Evolutionary conservation across 225 moss, liverwort and hornwort species (phyloP).

Genomic region (Ulota crispa): DNA sequence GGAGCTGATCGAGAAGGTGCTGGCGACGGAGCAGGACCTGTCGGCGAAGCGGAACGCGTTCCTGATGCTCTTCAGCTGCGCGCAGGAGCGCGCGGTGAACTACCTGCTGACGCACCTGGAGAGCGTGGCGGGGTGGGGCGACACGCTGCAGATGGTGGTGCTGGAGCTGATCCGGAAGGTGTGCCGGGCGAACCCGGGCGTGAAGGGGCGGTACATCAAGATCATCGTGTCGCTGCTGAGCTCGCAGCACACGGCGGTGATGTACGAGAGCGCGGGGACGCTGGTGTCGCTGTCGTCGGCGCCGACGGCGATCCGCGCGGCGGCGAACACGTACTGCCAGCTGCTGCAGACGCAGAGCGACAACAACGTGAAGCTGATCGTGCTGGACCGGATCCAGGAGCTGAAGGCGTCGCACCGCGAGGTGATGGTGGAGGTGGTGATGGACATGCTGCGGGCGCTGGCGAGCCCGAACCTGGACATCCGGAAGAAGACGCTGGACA

Average conservation of each 20-base stretch:
- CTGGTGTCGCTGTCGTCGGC: constrained; percentile 94
- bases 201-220: constrained; percentile 96
- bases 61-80: constrained; percentile 90
- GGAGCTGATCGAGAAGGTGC: constrained; percentile 83
- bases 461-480: constrained; percentile 97
- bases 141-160: constrained; percentile 95
- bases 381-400: constrained; percentile 96
- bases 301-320: constrained; percentile 90
- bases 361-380: constrained; percentile 95
- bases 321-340: constrained; percentile 93
- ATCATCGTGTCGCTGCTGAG: constrained; percentile 90
- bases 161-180: constrained; percentile 91
- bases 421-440: constrained; percentile 92
- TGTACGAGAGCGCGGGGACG: constrained; percentile 94
- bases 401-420: constrained; percentile 83
- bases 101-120: constrained; percentile 80
- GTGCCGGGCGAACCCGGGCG: constrained; percentile 77
- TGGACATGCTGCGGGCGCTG: constrained; percentile 88
- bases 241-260: constrained; percentile 88
- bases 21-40: constrained; percentile 76
- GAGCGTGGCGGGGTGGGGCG: constrained; percentile 79
- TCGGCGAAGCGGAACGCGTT: constrained; percentile 86
- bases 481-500: constrained; percentile 90
- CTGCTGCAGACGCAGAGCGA: constrained; percentile 89
- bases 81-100: constrained; percentile 85